Percentiles rank a stretch among this genome's conserved stretches.
Evolutionary conservation across 108 stramenopile genomes (phyloP).

Genomic region (Fragilaria radians): DNA sequence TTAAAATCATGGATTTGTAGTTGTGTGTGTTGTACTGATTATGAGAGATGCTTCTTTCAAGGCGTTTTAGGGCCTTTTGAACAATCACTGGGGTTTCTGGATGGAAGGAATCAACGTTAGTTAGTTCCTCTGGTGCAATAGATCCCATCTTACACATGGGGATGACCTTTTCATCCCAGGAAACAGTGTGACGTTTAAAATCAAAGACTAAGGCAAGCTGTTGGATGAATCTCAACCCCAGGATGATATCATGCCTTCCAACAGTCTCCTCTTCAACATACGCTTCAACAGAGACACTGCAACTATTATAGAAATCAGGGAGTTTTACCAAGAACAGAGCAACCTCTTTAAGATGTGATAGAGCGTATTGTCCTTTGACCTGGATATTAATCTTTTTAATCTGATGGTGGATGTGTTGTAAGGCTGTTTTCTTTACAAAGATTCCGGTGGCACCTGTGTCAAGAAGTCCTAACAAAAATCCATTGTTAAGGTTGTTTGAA

Average conservation of each 20-base stretch:
- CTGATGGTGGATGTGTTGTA: no score
- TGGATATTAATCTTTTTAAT: no score
- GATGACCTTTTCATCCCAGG: neutral
- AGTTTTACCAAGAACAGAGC: neutral
- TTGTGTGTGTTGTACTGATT: neutral
- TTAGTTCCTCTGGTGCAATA: neutral
- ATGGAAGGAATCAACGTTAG: neutral
- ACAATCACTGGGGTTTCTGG: neutral
- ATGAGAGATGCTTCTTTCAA: neutral
- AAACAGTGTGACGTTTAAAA: neutral
- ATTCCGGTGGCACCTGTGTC: no score
- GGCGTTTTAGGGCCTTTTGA: neutral
- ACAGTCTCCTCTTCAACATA: neutral
- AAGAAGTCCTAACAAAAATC: no score
- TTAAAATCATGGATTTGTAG: no score
- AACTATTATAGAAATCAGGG: neutral
- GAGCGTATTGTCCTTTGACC: no score
- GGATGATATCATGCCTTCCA: neutral
- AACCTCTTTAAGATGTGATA: neutral
- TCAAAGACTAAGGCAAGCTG: neutral
- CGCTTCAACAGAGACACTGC: neutral
- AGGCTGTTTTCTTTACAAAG: no score
- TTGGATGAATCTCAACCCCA: neutral
- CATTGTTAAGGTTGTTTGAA: no score
- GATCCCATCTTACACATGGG: neutral